Percentiles rank a stretch among this genome's conserved stretches.
Evolutionary conservation across 805 yeast genomes (phyloP).

Genomic region (Metschnikowia santaceciliae): DNA sequence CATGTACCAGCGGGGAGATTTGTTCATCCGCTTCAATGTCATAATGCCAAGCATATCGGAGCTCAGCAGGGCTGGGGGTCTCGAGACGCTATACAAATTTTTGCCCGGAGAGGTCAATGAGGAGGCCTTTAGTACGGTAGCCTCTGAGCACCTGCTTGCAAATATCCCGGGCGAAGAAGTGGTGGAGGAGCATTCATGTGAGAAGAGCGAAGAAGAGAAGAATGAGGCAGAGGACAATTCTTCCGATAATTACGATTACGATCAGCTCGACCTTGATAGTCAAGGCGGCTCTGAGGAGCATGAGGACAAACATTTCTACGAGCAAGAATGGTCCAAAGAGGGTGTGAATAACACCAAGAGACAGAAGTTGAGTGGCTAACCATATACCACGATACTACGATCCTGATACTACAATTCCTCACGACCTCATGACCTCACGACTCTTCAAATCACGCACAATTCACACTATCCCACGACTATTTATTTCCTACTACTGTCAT

Average conservation of each 20-base stretch:
- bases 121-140: slow-evolving; percentile 7
- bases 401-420: too few relatives aligned
- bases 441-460: too few relatives aligned
- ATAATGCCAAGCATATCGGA: slow-evolving; percentile 29
- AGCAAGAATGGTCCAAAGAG: slow-evolving; percentile 14
- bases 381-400: too few relatives aligned
- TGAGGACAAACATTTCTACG: slow-evolving; percentile 15
- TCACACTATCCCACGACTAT: too few relatives aligned
- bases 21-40: slow-evolving; percentile 38
- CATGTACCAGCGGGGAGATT: slow-evolving; percentile 30
- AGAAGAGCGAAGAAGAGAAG: background rate
- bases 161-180: slow-evolving; percentile 11
- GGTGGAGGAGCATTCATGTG: background rate
- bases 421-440: too few relatives aligned
- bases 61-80: slow-evolving; percentile 23
- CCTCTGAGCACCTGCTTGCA: slow-evolving; percentile 10
- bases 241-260: slow-evolving; percentile 14
- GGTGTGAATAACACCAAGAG: slow-evolving; percentile 2
- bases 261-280: slow-evolving; percentile 14
- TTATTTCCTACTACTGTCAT: too few relatives aligned
- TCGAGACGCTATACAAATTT: slow-evolving; percentile 18
- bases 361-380: background rate
- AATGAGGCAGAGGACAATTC: slow-evolving; percentile 5
- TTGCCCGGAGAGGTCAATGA: slow-evolving; percentile 14
- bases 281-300: slow-evolving; percentile 15